Percentiles rank a stretch among this genome's conserved stretches.
Evolutionary conservation across 2,329 filamentous ascomycete genomes (phyloP).

Genomic region (Aspergillus clavatus): DNA sequence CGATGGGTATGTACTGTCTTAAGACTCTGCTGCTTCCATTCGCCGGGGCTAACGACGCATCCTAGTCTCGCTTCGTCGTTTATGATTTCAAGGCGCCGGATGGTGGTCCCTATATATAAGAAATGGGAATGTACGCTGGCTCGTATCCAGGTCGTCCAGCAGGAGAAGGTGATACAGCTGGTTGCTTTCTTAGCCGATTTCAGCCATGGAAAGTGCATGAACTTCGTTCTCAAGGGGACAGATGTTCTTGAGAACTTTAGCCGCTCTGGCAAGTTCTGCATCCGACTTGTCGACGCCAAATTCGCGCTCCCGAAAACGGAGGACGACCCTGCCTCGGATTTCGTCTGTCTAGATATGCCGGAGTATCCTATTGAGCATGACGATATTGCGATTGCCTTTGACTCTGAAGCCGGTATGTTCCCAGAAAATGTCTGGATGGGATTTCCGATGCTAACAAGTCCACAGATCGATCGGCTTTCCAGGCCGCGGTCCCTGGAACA

Average conservation of each 20-base stretch:
- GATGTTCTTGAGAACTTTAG: slow-evolving; percentile 72
- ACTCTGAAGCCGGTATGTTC: slow-evolving; percentile 65
- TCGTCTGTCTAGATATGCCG: slow-evolving; percentile 79
- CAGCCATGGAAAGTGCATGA: slow-evolving; percentile 80
- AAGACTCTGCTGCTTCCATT: background rate
- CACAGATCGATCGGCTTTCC: slow-evolving; percentile 36
- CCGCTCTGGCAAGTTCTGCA: slow-evolving; percentile 61
- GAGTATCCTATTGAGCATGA: slow-evolving; percentile 91
- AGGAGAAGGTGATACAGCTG: slow-evolving; percentile 70
- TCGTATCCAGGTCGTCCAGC: slow-evolving; percentile 72
- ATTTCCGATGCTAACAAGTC: slow-evolving; percentile 3
- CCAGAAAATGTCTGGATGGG: too few species aligned
- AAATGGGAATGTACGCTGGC: slow-evolving; percentile 84
- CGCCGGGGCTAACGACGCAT: slow-evolving; percentile 2
- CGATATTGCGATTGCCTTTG: slow-evolving; percentile 81
- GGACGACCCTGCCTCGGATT: slow-evolving; percentile 56
- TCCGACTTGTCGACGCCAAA: slow-evolving; percentile 84
- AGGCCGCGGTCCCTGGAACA: slow-evolving; percentile 35
- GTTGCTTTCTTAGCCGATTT: slow-evolving; percentile 87
- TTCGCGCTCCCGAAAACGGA: slow-evolving; percentile 69
- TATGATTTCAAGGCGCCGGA: slow-evolving; percentile 75
- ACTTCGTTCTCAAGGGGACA: slow-evolving; percentile 77
- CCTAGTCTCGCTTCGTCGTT: slow-evolving; percentile 63
- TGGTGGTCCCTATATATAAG: slow-evolving; percentile 90
- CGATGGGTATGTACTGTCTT: slow-evolving; percentile 47